Conservation (phyloP, 225 moss, liverwort and hornwort species). For the Sphagnum tenellum region DNA sequence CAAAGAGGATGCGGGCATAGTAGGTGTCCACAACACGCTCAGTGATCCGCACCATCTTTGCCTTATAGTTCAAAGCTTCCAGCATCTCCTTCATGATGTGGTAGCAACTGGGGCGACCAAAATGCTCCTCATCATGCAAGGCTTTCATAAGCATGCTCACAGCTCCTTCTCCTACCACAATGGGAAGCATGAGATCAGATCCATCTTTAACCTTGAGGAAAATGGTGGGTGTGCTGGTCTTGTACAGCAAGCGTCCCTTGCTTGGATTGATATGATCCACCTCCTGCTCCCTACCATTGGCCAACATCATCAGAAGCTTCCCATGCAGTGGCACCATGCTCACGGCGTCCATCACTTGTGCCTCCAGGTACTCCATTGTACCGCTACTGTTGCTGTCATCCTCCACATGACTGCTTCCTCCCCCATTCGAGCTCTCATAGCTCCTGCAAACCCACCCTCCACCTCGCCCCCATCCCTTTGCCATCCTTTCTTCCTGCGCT, state of each 20-base stretch:
- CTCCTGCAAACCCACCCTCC: slow-evolving; percentile 13
- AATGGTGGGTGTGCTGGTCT: slow-evolving; percentile 83
- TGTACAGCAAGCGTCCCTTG: slow-evolving; percentile 79
- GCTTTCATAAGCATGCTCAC: slow-evolving; percentile 94
- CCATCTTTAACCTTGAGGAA: slow-evolving; percentile 77
- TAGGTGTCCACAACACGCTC: slow-evolving; percentile 90
- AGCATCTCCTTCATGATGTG: slow-evolving; percentile 82
- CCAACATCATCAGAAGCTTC: slow-evolving; percentile 70
- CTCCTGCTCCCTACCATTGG: slow-evolving; percentile 86
- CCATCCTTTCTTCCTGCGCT: too few relatives aligned
- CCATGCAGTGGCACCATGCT: slow-evolving; percentile 92
- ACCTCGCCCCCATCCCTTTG: too few relatives aligned
- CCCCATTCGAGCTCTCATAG: slow-evolving; percentile 47
- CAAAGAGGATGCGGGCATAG: slow-evolving; percentile 82
- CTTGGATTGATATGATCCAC: slow-evolving; percentile 86
- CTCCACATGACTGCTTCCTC: slow-evolving; percentile 49
- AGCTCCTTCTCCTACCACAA: slow-evolving; percentile 84
- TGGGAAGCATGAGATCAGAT: slow-evolving; percentile 80
- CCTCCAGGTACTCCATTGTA: slow-evolving; percentile 43
- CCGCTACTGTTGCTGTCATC: slow-evolving; percentile 40
- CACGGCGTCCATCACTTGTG: slow-evolving; percentile 51
- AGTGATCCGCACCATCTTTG: slow-evolving; percentile 88
- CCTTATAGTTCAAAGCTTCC: slow-evolving; percentile 76
- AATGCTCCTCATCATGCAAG: slow-evolving; percentile 61
- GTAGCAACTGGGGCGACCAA: slow-evolving; percentile 76